A percentile compares a stretch with the other conserved stretches of the same genome.
Evolutionary conservation across 140 eudicot genomes (phyloP).

Genomic region (Bidens hawaiensis): DNA sequence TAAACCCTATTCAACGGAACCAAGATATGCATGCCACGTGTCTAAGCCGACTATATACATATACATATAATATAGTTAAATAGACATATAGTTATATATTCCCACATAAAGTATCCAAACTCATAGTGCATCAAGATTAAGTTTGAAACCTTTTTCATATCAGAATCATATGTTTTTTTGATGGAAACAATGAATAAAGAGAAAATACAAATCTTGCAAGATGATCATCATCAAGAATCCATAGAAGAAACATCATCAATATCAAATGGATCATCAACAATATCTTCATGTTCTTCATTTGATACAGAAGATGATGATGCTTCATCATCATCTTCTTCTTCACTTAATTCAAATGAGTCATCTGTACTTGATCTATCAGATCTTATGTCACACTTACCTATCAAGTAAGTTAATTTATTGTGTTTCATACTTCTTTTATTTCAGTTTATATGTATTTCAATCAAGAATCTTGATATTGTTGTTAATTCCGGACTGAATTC

Average conservation of each 20-base stretch:
- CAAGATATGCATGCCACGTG: constrained; percentile 30
- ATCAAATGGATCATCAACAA: constrained; percentile 37
- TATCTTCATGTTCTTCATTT: constrained; percentile 34
- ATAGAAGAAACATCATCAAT: constrained; percentile 30
- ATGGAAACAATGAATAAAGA: constrained; percentile 36
- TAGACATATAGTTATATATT: background rate
- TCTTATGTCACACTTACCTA: constrained; percentile 71
- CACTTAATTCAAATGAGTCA: constrained; percentile 27
- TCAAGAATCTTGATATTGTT: constrained; percentile 11
- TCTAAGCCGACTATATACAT: constrained; percentile 4
- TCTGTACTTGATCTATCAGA: constrained; percentile 62
- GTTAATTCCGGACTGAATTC: too few species aligned
- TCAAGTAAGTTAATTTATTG: constrained; percentile 67
- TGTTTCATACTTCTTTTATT: background rate
- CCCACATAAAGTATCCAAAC: constrained; percentile 12
- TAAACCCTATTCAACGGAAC: constrained; percentile 10
- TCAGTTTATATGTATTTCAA: background rate
- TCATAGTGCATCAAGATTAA: constrained; percentile 10
- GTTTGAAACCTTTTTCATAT: constrained; percentile 8
- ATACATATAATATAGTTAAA: background rate
- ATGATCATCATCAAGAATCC: constrained; percentile 3
- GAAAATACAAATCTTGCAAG: constrained; percentile 11
- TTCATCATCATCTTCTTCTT: constrained; percentile 40
- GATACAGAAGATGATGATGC: constrained; percentile 75
- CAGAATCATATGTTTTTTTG: constrained; percentile 4